Evolutionary conservation across 192 early-diverging fungal species (phyloP).

Genomic region (Backusella sp.): DNA sequence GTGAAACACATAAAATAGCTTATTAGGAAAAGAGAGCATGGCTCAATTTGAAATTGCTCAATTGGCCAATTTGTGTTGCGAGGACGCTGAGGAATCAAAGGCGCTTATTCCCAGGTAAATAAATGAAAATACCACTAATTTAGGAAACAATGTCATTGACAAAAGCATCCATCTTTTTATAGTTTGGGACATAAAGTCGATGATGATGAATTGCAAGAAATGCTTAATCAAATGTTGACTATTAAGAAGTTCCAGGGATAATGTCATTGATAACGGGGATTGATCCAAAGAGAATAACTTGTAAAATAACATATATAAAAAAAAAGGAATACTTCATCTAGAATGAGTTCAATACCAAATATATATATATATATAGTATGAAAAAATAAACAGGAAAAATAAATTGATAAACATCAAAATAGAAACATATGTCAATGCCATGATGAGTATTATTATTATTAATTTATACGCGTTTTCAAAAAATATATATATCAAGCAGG

Average conservation of each 20-base stretch:
- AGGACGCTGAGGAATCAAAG: conserved; percentile 88
- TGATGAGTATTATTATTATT: not conserved
- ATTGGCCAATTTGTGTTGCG: conserved; percentile 88
- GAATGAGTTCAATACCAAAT: too few species aligned
- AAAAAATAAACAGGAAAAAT: not conserved
- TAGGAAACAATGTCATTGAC: not conserved
- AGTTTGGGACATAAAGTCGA: conserved; percentile 75
- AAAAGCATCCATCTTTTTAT: conserved; percentile 14
- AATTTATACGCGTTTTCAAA: not conserved
- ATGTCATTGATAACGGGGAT: not conserved
- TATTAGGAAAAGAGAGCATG: conserved; percentile 33
- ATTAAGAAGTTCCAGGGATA: conserved; percentile 78
- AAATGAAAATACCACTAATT: not conserved
- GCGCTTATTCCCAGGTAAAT: conserved; percentile 84
- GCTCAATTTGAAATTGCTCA: conserved; percentile 87
- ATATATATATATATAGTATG: not conserved
- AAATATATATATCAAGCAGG: not conserved
- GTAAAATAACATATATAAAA: not conserved
- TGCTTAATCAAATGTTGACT: conserved; percentile 80
- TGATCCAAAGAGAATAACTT: not conserved
- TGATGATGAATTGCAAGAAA: conserved; percentile 70
- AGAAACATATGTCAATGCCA: too few species aligned
- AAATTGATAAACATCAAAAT: not conserved
- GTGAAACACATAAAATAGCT: not conserved
- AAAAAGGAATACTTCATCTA: not conserved